Evolutionary conservation across 2,329 filamentous ascomycete genomes (phyloP).

Genomic region (Venturiaceae sp.): DNA sequence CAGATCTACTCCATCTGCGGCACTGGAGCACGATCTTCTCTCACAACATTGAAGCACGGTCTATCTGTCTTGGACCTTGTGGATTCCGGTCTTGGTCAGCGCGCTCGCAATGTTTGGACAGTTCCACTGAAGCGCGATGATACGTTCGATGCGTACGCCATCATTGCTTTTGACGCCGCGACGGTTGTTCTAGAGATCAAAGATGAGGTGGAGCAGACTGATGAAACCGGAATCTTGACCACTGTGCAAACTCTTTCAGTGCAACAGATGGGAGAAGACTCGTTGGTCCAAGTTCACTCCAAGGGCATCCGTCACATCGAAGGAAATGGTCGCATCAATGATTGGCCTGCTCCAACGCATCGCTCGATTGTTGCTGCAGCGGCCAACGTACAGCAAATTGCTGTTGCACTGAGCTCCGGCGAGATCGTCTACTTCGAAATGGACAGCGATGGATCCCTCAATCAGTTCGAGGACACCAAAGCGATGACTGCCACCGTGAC

Average conservation of each 20-base stretch:
- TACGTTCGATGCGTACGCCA: constrained; percentile 85
- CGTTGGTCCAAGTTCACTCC: constrained; percentile 90
- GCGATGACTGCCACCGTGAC: constrained; percentile 95
- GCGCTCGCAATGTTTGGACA: constrained; percentile 91
- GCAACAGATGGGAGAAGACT: constrained; percentile 88
- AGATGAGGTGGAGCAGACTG: constrained; percentile 92
- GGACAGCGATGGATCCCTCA: constrained; percentile 80
- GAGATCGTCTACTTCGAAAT: constrained; percentile 99
- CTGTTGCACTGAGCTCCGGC: constrained; percentile 85
- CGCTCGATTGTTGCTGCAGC: constrained; percentile 90
- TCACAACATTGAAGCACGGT: constrained; percentile 86
- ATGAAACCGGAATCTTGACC: constrained; percentile 83
- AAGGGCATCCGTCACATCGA: constrained; percentile 89
- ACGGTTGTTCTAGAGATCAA: constrained; percentile 92
- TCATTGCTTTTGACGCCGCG: constrained; percentile 84
- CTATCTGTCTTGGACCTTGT: constrained; percentile 91
- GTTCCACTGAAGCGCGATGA: constrained; percentile 76
- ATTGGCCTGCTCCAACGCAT: constrained; percentile 90
- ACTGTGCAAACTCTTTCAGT: constrained; percentile 84
- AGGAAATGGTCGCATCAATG: constrained; percentile 66
- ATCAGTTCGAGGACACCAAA: constrained; percentile 87
- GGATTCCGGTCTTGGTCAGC: constrained; percentile 81
- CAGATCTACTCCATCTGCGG: constrained; percentile 94
- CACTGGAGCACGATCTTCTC: constrained; percentile 77
- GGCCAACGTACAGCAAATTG: constrained; percentile 88